Conservation (phyloP, 257 asterid genomes). For the Leptodermis oblonga region DNA sequence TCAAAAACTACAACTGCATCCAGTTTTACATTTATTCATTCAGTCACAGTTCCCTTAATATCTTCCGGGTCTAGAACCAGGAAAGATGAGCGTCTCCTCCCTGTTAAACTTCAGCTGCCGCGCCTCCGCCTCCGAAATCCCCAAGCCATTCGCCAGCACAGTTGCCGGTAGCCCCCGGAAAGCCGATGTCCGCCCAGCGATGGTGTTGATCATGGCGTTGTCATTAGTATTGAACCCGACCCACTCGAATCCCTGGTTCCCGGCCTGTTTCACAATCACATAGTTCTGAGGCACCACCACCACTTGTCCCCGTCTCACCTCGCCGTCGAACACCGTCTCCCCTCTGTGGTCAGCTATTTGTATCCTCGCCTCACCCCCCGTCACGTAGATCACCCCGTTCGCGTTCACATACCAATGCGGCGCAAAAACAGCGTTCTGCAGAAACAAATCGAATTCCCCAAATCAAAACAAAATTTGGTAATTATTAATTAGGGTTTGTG, state of each 20-base stretch:
- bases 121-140: conserved; percentile 49
- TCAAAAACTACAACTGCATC: not conserved
- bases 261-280: conserved; percentile 57
- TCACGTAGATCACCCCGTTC: conserved; percentile 43
- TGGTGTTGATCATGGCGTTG: conserved; percentile 63
- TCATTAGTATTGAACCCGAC: conserved; percentile 64
- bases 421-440: conserved; percentile 58
- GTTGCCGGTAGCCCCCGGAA: conserved; percentile 49
- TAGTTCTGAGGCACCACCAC: conserved; percentile 62
- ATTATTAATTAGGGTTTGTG: not conserved
- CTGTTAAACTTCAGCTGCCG: conserved; percentile 48
- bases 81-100: conserved; percentile 43
- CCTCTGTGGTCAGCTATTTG: conserved; percentile 72
- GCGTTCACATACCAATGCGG: conserved; percentile 68
- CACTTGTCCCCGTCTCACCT: conserved; percentile 44
- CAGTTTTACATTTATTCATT: not conserved
- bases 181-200: conserved; percentile 67
- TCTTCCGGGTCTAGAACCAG: conserved; percentile 23
- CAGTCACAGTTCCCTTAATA: not conserved
- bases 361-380: conserved; percentile 42
- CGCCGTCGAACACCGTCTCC: conserved; percentile 47
- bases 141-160: conserved; percentile 47
- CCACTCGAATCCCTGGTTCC: conserved; percentile 59
- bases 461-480: not conserved
- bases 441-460: not conserved